A percentile compares a stretch with the other conserved stretches of the same genome.
Evolutionary conservation across 164 flowering plant species (phyloP).

Genomic region (Magnolia officinalis): DNA sequence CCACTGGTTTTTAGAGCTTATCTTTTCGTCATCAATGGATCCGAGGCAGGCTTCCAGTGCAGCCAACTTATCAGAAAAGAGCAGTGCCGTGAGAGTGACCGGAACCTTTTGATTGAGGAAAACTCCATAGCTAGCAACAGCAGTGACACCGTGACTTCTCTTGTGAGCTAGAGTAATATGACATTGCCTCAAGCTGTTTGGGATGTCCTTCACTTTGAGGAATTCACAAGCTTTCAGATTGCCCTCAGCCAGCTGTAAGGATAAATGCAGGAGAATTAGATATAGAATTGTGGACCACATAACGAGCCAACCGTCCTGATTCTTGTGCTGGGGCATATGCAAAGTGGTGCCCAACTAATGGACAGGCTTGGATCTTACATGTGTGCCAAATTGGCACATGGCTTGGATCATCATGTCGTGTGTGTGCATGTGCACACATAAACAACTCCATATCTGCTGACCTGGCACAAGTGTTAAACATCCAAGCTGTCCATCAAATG

Average conservation of each 20-base stretch:
- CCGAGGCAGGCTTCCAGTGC: conserved; percentile 69
- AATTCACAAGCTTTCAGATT: conserved; percentile 45
- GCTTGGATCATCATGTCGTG: background rate
- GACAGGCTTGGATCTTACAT: background rate
- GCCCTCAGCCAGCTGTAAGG: conserved; percentile 47
- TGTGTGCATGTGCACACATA: background rate
- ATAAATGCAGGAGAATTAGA: background rate
- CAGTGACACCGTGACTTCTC: conserved; percentile 80
- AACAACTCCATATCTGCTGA: too few species aligned
- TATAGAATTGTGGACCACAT: background rate
- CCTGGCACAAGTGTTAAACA: too few species aligned
- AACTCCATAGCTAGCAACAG: conserved; percentile 72
- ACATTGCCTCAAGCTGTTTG: conserved; percentile 44
- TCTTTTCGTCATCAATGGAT: conserved; percentile 63
- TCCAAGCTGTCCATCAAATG: too few species aligned
- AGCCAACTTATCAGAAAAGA: conserved; percentile 67
- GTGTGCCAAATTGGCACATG: background rate
- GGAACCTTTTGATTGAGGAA: conserved; percentile 57
- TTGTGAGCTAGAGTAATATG: conserved; percentile 97
- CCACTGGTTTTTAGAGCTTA: conserved; percentile 73
- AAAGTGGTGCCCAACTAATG: background rate
- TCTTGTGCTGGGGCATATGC: background rate
- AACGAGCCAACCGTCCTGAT: background rate
- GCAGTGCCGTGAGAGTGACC: conserved; percentile 53
- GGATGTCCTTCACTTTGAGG: conserved; percentile 45